Percentiles rank a stretch among this genome's conserved stretches.
Conservation (phyloP, 2,329 filamentous ascomycete genomes). For the Aureobasidium vineae region DNA sequence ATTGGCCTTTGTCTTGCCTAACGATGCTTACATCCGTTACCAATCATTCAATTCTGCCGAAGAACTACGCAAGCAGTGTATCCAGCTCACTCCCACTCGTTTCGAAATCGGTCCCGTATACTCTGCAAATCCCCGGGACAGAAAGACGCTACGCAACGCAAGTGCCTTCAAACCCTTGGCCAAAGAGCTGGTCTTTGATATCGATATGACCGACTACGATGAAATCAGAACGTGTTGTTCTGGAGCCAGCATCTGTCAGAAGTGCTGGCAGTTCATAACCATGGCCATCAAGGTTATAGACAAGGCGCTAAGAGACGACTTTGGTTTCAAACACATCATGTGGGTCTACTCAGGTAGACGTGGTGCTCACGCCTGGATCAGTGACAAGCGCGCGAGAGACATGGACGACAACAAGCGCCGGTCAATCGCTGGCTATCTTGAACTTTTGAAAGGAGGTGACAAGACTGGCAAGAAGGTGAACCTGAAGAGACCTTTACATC, state of each 20-base stretch:
- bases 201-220: conserved; percentile 98
- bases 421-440: conserved; percentile 84
- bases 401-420: conserved; percentile 84
- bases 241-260: conserved; percentile 87
- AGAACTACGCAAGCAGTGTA: conserved; percentile 82
- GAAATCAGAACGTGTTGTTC: conserved; percentile 93
- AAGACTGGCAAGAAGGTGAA: conserved; percentile 87
- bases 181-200: conserved; percentile 98
- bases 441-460: conserved; percentile 81
- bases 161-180: conserved; percentile 80
- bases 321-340: conserved; percentile 93
- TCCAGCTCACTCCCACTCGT: conserved; percentile 82
- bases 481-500: conserved; percentile 78
- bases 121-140: conserved; percentile 86
- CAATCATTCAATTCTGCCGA: conserved; percentile 72
- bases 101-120: conserved; percentile 99
- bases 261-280: conserved; percentile 96
- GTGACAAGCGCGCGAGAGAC: conserved; percentile 78
- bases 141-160: conserved; percentile 79
- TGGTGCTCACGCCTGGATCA: conserved; percentile 98
- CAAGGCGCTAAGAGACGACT: conserved; percentile 82
- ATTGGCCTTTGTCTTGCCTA: conserved; percentile 92
- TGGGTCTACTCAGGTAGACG: conserved; percentile 98
- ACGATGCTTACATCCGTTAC: conserved; percentile 89
- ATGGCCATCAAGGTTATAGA: conserved; percentile 97